These are phyloP conservation scores for Hypoxylon subgilvum DNA, from an alignment of 495 filamentous ascomycete species.

Conservation along the genomic window DNA sequence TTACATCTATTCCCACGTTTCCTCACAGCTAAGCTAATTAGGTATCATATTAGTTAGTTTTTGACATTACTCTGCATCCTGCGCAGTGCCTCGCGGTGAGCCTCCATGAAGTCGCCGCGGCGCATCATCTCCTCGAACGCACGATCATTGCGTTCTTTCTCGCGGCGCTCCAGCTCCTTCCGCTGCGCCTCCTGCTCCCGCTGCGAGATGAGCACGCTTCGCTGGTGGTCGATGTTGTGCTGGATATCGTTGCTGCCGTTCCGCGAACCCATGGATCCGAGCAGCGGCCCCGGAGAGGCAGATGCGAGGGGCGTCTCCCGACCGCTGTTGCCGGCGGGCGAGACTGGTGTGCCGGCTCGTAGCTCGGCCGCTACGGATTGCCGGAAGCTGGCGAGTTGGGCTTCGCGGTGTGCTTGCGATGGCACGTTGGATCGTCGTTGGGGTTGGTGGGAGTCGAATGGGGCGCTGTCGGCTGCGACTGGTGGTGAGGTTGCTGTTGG, in stretches of 20 bases:
- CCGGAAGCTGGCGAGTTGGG: constrained; percentile 76
- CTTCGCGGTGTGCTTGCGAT: constrained; percentile 57
- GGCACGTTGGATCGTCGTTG: constrained; percentile 49
- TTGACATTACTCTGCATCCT: constrained; percentile 80
- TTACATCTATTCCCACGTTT: constrained; percentile 1
- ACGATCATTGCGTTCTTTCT: constrained; percentile 55
- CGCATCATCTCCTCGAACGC: constrained; percentile 78
- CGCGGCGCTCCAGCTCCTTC: constrained; percentile 50
- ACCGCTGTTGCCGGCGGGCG: constrained; percentile 41
- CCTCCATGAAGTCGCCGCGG: constrained; percentile 72
- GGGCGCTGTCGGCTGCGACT: constrained; percentile 35
- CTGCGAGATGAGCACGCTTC: constrained; percentile 49
- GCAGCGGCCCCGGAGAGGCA: constrained; percentile 28
- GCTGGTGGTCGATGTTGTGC: constrained; percentile 52
- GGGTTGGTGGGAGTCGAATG: constrained; percentile 66
- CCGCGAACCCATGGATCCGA: constrained; percentile 30
- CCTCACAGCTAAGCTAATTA: no score
- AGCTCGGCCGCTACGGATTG: constrained; percentile 71
- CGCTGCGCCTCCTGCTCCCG: constrained; percentile 56
- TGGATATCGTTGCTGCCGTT: constrained; percentile 37
- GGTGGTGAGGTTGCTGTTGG: constrained; percentile 6
- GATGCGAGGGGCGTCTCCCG: constrained; percentile 55
- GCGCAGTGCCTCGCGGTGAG: constrained; percentile 81
- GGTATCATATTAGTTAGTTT: no score
- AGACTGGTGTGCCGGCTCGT: constrained; percentile 49